phyloP scores from a whole-genome alignment of 305 asterid genomes.

The Nicotiana rustica region DNA sequence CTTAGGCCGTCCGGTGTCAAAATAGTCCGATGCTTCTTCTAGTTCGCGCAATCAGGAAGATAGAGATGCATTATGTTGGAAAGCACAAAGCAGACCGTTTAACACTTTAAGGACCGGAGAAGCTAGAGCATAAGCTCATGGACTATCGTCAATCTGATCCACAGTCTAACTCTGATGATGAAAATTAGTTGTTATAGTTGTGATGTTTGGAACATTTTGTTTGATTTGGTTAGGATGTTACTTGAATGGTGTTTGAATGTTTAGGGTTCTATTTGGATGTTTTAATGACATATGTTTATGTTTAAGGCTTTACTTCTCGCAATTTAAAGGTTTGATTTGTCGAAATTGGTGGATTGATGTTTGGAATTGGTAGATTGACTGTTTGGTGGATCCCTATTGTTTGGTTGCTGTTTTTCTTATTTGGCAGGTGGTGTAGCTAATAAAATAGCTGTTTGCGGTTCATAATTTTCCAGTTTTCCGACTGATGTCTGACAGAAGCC shows the following conservation, averaged over 20 bases:
- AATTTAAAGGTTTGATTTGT: background rate
- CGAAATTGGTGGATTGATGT: no score
- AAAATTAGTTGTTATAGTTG: background rate
- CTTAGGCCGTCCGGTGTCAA: background rate
- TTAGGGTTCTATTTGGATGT: background rate
- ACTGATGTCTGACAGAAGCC: no score
- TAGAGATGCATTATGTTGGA: background rate
- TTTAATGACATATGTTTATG: background rate
- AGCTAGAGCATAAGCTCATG: background rate
- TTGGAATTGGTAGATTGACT: no score
- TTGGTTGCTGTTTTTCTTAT: no score
- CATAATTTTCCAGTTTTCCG: no score
- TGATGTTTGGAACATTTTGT: background rate
- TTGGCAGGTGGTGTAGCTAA: no score
- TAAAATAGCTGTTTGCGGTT: no score
- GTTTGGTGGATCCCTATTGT: no score
- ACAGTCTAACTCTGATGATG: background rate
- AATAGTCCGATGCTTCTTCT: background rate
- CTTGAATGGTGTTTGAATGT: background rate
- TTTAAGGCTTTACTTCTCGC: background rate
- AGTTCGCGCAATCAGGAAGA: constrained; percentile 7
- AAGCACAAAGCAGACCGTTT: background rate
- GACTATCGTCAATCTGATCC: background rate
- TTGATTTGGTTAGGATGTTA: background rate
- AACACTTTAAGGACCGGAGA: background rate